Conservation (phyloP, 2,329 filamentous ascomycete genomes). For the Monosporascus sp. region DNA sequence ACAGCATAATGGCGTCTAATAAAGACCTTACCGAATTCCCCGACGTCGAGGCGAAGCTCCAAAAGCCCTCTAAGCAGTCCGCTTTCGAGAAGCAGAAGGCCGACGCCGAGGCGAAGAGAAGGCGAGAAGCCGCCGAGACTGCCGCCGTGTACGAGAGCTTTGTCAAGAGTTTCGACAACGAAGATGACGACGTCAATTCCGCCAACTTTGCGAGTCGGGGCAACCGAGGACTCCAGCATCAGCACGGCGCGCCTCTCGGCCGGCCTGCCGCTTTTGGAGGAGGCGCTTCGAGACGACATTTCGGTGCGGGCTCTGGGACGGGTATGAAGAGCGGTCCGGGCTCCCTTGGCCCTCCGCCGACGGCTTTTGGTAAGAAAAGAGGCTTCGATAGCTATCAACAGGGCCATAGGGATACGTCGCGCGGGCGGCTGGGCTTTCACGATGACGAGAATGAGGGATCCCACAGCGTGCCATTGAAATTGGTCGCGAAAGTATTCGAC, state of each 20-base stretch:
- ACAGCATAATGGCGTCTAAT: slow-evolving; percentile 32
- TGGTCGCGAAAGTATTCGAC: slow-evolving; percentile 67
- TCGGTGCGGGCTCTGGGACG: slow-evolving; percentile 48
- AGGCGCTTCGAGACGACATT: slow-evolving; percentile 55
- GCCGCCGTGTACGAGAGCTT: slow-evolving; percentile 85
- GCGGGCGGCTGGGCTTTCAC: slow-evolving; percentile 34
- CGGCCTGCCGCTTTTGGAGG: slow-evolving; percentile 25
- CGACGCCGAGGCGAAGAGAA: slow-evolving; percentile 82
- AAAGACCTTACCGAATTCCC: slow-evolving; percentile 53
- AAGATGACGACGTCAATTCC: slow-evolving; percentile 42
- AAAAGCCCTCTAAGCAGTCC: slow-evolving; percentile 76
- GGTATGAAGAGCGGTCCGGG: slow-evolving; percentile 56
- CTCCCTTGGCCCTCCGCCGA: slow-evolving; percentile 50
- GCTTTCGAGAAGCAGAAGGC: slow-evolving; percentile 84
- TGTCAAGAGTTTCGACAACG: slow-evolving; percentile 69
- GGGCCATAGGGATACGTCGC: slow-evolving; percentile 26
- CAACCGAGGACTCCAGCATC: slow-evolving; percentile 11
- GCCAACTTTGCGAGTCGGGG: slow-evolving; percentile 12
- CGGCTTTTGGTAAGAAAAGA: slow-evolving; percentile 49
- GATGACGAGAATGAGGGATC: slow-evolving; percentile 27
- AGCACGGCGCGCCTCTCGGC: slow-evolving; percentile 14
- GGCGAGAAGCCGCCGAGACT: slow-evolving; percentile 79
- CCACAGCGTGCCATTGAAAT: slow-evolving; percentile 39
- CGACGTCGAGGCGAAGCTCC: slow-evolving; percentile 70
- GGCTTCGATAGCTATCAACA: slow-evolving; percentile 43